phyloP scores from a whole-genome alignment of 768 basidiomycete species.

The Rhizopogon vinicolor region DNA sequence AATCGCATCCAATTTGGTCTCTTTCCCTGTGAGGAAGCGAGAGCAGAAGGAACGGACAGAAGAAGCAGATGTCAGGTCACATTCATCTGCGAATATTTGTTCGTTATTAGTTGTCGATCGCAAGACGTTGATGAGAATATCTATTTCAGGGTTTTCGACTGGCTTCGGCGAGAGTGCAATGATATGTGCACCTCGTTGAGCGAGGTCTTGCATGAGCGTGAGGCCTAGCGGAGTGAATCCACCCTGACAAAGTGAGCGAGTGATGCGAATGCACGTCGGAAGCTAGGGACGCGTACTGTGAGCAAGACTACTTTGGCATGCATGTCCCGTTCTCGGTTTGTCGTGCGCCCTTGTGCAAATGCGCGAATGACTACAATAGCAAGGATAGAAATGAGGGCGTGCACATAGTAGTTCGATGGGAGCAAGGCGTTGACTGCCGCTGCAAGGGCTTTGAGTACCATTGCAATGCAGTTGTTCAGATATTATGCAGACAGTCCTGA shows the following conservation, averaged over 20 bases:
- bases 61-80: constrained; percentile 61
- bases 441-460: constrained; percentile 52
- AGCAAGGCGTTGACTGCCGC: constrained; percentile 38
- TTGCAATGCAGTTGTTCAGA: constrained; percentile 13
- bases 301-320: constrained; percentile 68
- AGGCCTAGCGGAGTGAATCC: constrained; percentile 72
- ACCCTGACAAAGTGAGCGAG: constrained; percentile 41
- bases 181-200: constrained; percentile 72
- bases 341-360: constrained; percentile 66
- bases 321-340: constrained; percentile 68
- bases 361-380: constrained; percentile 46
- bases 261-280: not conserved
- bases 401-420: constrained; percentile 55
- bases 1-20: constrained; percentile 72
- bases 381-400: constrained; percentile 41
- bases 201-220: constrained; percentile 60
- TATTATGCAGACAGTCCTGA: not conserved
- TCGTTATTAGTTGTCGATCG: constrained; percentile 70
- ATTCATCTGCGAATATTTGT: constrained; percentile 75
- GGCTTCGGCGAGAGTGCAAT: constrained; percentile 67
- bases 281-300: constrained; percentile 44
- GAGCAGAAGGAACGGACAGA: constrained; percentile 69
- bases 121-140: constrained; percentile 62
- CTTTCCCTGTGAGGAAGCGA: constrained; percentile 58
- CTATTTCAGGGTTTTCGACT: constrained; percentile 41